phyloP scores from a whole-genome alignment of 2,329 filamentous ascomycete genomes.

The Colletotrichum gloeosporioides region DNA sequence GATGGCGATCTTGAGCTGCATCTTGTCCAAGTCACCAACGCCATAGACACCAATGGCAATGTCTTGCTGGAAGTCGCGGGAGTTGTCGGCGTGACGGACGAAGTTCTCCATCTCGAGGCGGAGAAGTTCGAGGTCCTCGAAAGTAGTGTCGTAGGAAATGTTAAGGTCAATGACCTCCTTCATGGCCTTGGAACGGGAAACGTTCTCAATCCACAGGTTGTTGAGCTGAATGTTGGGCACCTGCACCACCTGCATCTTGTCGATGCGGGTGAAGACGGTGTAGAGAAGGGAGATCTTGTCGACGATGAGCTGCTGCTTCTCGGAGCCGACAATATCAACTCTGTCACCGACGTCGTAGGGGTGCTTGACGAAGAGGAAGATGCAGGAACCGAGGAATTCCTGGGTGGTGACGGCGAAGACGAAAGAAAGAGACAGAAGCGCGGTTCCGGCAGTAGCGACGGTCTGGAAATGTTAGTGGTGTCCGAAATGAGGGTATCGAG shows the following conservation, averaged over 20 bases:
- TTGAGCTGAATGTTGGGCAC: conserved; percentile 94
- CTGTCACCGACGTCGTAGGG: conserved; percentile 96
- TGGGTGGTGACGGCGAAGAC: conserved; percentile 91
- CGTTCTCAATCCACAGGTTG: conserved; percentile 93
- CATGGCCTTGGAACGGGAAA: conserved; percentile 91
- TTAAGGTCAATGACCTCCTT: conserved; percentile 81
- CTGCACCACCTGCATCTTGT: conserved; percentile 78
- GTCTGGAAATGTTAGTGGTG: conserved; percentile 53
- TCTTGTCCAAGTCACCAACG: conserved; percentile 86
- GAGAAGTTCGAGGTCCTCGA: conserved; percentile 88
- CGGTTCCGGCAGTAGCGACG: conserved; percentile 87
- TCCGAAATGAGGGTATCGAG: not conserved
- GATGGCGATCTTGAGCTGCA: conserved; percentile 82
- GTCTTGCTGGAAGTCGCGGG: conserved; percentile 88
- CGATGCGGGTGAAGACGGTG: conserved; percentile 81
- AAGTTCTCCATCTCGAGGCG: conserved; percentile 86
- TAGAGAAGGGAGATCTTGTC: conserved; percentile 95
- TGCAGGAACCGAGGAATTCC: conserved; percentile 96
- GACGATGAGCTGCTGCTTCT: conserved; percentile 74
- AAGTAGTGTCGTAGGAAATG: conserved; percentile 84
- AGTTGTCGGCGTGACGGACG: conserved; percentile 82
- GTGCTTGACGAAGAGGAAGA: conserved; percentile 98
- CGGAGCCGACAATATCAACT: conserved; percentile 73
- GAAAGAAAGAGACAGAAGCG: conserved; percentile 94
- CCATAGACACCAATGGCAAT: conserved; percentile 79